A percentile compares a stretch with the other conserved stretches of the same genome.
These are phyloP conservation scores for Penicillium sp. DNA, from an alignment of 2,329 filamentous ascomycete species.

Conservation along the genomic window DNA sequence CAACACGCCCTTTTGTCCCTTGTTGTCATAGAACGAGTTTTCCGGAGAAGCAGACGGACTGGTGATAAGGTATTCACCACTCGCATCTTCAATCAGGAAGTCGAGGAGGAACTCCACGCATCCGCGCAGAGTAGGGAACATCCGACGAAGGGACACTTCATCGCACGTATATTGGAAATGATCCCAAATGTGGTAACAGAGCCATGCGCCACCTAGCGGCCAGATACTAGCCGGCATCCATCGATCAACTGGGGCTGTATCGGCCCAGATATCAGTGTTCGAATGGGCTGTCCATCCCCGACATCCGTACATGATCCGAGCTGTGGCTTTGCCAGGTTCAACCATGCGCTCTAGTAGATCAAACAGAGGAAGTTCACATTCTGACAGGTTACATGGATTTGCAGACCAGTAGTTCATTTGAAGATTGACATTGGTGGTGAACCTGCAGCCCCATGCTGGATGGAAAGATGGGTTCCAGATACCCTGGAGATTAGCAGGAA, in stretches of 20 bases:
- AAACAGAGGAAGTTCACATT: constrained; percentile 45
- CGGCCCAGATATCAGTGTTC: constrained; percentile 60
- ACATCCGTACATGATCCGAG: constrained; percentile 53
- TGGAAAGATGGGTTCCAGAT: constrained; percentile 53
- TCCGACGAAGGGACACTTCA: constrained; percentile 17
- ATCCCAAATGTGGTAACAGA: constrained; percentile 60
- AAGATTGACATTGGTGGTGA: constrained; percentile 59
- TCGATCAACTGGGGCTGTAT: constrained; percentile 52
- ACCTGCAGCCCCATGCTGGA: constrained; percentile 55
- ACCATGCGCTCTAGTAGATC: constrained; percentile 40
- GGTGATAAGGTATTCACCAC: constrained; percentile 25
- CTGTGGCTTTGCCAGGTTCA: constrained; percentile 50
- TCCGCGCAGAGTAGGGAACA: constrained; percentile 28
- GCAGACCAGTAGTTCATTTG: constrained; percentile 63
- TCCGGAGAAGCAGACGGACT: constrained; percentile 32
- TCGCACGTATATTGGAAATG: constrained; percentile 52
- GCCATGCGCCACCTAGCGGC: constrained; percentile 54
- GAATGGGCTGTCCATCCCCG: constrained; percentile 58
- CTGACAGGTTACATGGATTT: constrained; percentile 51
- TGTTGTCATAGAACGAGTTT: constrained; percentile 27
- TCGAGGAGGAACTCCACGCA: constrained; percentile 32
- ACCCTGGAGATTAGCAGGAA: constrained; percentile 59
- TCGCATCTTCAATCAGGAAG: constrained; percentile 26
- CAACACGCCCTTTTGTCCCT: constrained; percentile 22
- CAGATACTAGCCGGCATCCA: constrained; percentile 42